Base-by-base conservation (phyloP, 192 early-diverging fungal genomes). In the Tieghemiomyces parasiticus region DNA sequence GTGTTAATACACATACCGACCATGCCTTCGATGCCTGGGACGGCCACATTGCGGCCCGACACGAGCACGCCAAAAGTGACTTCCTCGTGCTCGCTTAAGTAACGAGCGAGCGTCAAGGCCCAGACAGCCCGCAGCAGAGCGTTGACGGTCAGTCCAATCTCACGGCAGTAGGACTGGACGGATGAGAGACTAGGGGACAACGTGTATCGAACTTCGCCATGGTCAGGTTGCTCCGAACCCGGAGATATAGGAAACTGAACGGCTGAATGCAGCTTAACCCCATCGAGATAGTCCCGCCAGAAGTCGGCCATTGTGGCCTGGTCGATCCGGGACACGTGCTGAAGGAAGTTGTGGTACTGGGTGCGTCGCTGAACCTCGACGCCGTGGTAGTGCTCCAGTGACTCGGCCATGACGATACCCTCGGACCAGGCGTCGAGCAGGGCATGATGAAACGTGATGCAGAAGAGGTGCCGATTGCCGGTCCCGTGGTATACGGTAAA, bases 1-100 rank as follows among this genome's bases (percentile, higher is more conserved):
- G 55, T 58, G 33, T 58, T 58, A 34, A 58, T 31, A 13, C 32
- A 35, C 20, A 58, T n/a, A 0, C 55, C 55, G 33, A 58, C 55
- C 55, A 58, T 58, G 55, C 32, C 8, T 16, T 58, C 55, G 26
- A 58, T 58, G 6, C 55, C 55, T 2, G 32, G 28, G 10, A 58
- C 32, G n/a, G 55, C 8, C 2, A 38, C 22, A 35, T 38, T 58
- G 31, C 55, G 55, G 0, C 55, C 55, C 8, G 55, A 58, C 16
- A 38, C 35, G 3, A 58, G 34, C 16, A 35, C 33, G 1, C 55
- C 55, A 38, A 58, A 58, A 31, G 35, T 38, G 20, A 58, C 55
- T n/a, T 58, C 55, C 0, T 58, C 33, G 22, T n/a, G 35, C 19
- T 58, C 55, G 24, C 33, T 28, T 6, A 58, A 2, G 33, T 58